These are phyloP conservation scores for Penicillium sp. DNA, from an alignment of 2,329 filamentous ascomycete genomes.

Conservation along the genomic window DNA sequence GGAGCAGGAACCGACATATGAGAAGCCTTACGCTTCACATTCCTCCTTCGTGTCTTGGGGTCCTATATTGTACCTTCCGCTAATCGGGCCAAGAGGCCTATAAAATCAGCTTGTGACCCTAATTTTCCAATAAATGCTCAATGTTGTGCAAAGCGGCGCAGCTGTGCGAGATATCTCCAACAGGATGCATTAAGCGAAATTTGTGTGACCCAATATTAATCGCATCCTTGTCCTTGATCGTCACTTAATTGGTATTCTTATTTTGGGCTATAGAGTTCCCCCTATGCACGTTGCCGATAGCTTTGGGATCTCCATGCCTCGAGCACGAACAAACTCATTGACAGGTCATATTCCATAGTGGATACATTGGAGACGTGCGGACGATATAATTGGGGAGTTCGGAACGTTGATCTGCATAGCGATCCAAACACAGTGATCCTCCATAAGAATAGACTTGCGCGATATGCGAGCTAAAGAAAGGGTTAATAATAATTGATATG, in stretches of 20 bases:
- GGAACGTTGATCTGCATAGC: slow-evolving; percentile 10
- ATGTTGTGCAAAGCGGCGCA: background rate
- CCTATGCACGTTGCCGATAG: slow-evolving; percentile 13
- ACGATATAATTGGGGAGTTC: slow-evolving; percentile 6
- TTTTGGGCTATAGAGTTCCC: background rate
- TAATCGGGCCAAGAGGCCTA: background rate
- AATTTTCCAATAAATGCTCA: background rate
- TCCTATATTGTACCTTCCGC: background rate
- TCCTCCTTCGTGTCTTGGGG: background rate
- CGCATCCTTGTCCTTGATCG: background rate
- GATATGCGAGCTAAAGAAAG: background rate
- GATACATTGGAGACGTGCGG: background rate
- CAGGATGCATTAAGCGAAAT: slow-evolving; percentile 4
- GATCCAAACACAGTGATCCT: background rate
- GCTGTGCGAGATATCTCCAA: background rate
- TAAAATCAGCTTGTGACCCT: background rate
- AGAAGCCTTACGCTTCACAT: background rate
- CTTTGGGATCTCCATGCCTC: slow-evolving; percentile 5
- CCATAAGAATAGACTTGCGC: background rate
- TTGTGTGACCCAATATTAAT: background rate
- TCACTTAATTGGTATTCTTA: background rate
- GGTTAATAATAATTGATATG: background rate
- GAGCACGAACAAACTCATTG: slow-evolving; percentile 5
- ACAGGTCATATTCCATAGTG: slow-evolving; percentile 16
- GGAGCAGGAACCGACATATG: slow-evolving; percentile 2